Base-by-base conservation (phyloP, 768 basidiomycete species). In the Flagelloscypha sp. region DNA sequence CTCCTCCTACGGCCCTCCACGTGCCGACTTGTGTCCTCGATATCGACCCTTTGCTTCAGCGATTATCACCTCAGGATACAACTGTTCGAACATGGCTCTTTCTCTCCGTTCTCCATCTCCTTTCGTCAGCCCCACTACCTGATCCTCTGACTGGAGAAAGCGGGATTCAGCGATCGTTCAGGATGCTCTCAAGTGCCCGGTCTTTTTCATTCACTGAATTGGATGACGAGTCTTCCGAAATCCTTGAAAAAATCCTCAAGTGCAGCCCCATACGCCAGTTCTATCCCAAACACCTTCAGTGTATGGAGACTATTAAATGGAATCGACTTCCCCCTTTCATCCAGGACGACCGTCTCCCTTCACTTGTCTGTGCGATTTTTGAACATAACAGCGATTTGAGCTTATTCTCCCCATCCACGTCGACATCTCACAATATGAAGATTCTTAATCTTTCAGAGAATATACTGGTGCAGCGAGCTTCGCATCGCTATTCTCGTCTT, bases 11-110 rank as follows among this genome's bases (percentile, higher is more conserved):
- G 6, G n/a, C 15, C 7, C n/a, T 20, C 12, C 30, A 39, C 4
- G 32, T 46, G 20, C 28, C 33, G 15, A 50, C 47, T 29, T 41
- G 45, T 30, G 47, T 39, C 17, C 65, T 61, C 34, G 48, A 51
- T 6, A 43, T 65, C 28, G 61, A 66, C 45, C 32, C 35, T 3
- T 47, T 52, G 11, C 48, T 66, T 12, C 53, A 58, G 20, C 43
- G 55, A n/a, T 41, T 66, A 9, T n/a, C n/a, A n/a, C n/a, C n/a
- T n/a, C n/a, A n/a, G n/a, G n/a, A n/a, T n/a, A n/a, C n/a, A n/a
- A 46, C 28, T 4, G 15, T 54, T 25, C 25, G n/a, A 7, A 45
- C 48, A 32, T 29, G 35, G 27, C 24, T 42, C 6, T 44, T 33
- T 22, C 37, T 22, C 22, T 34, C 37, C 7, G 44, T 50, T 24